phyloP scores from a whole-genome alignment of 306 rosid species.

The Begonia masoniana region DNA sequence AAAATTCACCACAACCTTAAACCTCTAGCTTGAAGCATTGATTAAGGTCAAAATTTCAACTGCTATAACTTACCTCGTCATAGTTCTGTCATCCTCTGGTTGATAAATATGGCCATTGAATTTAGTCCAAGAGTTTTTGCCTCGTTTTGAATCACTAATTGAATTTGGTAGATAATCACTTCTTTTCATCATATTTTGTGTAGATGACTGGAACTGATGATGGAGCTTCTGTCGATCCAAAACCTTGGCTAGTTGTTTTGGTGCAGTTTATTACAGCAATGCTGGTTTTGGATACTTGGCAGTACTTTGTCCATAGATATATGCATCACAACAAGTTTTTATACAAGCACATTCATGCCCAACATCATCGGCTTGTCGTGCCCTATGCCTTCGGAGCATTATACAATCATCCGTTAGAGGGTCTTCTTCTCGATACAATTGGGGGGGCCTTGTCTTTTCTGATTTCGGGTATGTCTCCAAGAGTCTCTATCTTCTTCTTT shows the following conservation, averaged over 20 bases:
- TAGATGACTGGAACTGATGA: conserved; percentile 13
- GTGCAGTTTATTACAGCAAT: conserved; percentile 60
- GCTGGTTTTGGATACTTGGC: conserved; percentile 89
- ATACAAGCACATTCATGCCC: conserved; percentile 76
- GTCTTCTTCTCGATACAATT: conserved; percentile 75
- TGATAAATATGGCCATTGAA: neutral
- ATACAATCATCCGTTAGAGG: conserved; percentile 81
- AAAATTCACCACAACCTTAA: no score
- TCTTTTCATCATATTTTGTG: neutral
- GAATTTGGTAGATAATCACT: no score
- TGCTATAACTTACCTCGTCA: neutral
- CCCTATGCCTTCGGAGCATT: conserved; percentile 90
- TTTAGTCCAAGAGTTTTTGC: no score
- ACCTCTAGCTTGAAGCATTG: neutral
- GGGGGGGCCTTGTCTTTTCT: conserved; percentile 80
- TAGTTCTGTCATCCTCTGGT: neutral
- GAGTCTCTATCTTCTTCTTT: conserved; percentile 68
- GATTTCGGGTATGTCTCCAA: conserved; percentile 69
- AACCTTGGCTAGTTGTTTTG: conserved; percentile 11
- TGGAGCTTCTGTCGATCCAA: conserved; percentile 6
- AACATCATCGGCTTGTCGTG: conserved; percentile 67
- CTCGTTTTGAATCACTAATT: no score
- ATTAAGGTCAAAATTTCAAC: neutral
- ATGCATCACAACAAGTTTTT: conserved; percentile 87
- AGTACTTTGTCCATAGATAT: conserved; percentile 80